These are phyloP conservation scores for Mimosa bimucronata DNA, from an alignment of 306 rosid genomes.

Conservation along the genomic window DNA sequence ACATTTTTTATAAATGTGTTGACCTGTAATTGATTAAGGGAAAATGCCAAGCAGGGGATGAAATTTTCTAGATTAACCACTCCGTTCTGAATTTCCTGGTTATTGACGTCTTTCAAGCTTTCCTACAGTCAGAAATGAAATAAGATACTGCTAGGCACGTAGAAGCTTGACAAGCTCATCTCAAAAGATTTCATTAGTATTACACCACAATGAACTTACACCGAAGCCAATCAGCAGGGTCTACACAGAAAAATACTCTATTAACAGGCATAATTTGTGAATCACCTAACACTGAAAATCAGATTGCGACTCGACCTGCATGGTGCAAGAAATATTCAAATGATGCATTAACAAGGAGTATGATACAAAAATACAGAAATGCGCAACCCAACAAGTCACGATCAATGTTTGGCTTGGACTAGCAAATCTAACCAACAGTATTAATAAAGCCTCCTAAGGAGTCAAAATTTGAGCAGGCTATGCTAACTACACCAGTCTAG, in stretches of 20 bases:
- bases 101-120: conserved; percentile 12
- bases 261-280: conserved; percentile 2
- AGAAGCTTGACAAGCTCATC: conserved; percentile 2
- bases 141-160: conserved; percentile 2
- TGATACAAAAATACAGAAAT: neutral
- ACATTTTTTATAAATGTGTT: conserved; percentile 24
- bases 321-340: conserved; percentile 2
- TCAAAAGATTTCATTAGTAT: conserved; percentile 5
- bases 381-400: neutral
- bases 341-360: neutral
- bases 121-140: neutral
- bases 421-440: neutral
- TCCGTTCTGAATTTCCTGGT: neutral
- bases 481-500: neutral
- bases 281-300: conserved; percentile 7
- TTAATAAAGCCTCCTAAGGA: conserved; percentile 5
- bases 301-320: conserved; percentile 22
- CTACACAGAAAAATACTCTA: neutral
- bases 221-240: neutral
- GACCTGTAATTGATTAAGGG: conserved; percentile 17
- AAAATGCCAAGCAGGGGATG: conserved; percentile 30
- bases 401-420: conserved; percentile 12
- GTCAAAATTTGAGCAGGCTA: conserved; percentile 1
- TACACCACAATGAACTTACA: neutral
- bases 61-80: conserved; percentile 29